Conservation (phyloP, 345 rosid genomes). For the Citrus cavaleriei region DNA sequence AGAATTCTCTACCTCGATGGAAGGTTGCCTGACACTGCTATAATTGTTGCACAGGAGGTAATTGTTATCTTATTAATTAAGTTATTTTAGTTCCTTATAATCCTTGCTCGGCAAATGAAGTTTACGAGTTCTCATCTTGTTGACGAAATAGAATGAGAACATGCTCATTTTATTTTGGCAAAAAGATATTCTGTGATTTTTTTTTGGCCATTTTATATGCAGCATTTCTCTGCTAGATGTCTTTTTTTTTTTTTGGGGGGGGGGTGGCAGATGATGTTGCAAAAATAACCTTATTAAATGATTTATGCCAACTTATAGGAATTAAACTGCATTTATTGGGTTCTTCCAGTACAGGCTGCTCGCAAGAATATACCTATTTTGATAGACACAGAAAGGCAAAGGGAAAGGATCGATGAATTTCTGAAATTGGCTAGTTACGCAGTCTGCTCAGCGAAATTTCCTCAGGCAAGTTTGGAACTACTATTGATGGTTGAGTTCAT, state of each 20-base stretch:
- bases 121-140: not conserved
- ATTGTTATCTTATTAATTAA: slow-evolving; percentile 16
- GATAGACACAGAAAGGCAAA: slow-evolving; percentile 75
- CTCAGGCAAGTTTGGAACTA: slow-evolving; percentile 48
- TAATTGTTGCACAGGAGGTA: slow-evolving; percentile 71
- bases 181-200: not conserved
- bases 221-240: not conserved
- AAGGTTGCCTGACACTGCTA: slow-evolving; percentile 61
- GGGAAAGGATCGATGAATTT: slow-evolving; percentile 76
- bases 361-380: slow-evolving; percentile 69
- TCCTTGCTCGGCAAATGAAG: slow-evolving; percentile 6
- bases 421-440: slow-evolving; percentile 56
- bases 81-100: not conserved
- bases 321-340: slow-evolving; percentile 1
- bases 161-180: not conserved
- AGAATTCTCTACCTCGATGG: slow-evolving; percentile 67
- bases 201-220: not conserved
- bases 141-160: not conserved
- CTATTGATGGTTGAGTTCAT: not conserved
- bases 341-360: slow-evolving; percentile 76
- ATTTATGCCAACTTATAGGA: slow-evolving; percentile 9
- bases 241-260: too few species aligned
- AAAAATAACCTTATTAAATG: not conserved
- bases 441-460: slow-evolving; percentile 79
- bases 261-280: not conserved